Base-by-base conservation (phyloP, 2,329 filamentous ascomycete genomes). In the Penicillium sp. region DNA sequence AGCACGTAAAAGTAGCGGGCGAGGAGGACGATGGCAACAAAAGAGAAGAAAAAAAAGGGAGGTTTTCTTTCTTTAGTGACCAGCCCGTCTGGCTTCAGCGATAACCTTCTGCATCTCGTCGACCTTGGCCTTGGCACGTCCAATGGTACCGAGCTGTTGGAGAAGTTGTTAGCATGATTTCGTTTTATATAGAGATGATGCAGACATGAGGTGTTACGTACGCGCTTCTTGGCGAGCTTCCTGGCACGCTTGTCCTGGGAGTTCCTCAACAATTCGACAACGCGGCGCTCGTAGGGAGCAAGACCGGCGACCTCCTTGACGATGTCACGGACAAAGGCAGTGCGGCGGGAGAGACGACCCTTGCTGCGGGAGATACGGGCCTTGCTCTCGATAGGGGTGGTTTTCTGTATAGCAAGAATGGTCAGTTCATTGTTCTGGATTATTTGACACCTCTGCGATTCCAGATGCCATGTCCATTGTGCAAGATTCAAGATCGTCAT, bases 221-320 rank as follows among this genome's bases (percentile, higher is more conserved):
- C 89, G 80, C 93, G 88, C 90, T 96, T 97, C 92, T 97, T 97
- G 74, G 93, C 93, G 74, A 97, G 90, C 88, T 97, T 97, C 71
- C 93, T 87, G 74, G 93, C 93, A 81, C 93, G 91, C 90, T 97
- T 97, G 82, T 99, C 94, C 84, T 96, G 95, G 83, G 85, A 88
- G 89, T 99, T 99, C 74, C 94, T 91, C 81, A 99, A 89, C 77
- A 99, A 83, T 86, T 99, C 94, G 77, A 99, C 96, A 71, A 99
- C 90, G 76, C 94, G 91, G 80, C 94, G 93, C 88, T 99, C 94
- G 79, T 99, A 94, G 73, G 90, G 90, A 69, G 90, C 90, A 69
- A 94, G 89, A 75, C 90, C 94, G 79, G 92, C 87, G 78, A 97
- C 94, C 84, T 99, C 94, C 85, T 95, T 96, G 79, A 96, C 91